phyloP scores from a whole-genome alignment of 805 yeast genomes.

The Kuraishia capsulata region DNA sequence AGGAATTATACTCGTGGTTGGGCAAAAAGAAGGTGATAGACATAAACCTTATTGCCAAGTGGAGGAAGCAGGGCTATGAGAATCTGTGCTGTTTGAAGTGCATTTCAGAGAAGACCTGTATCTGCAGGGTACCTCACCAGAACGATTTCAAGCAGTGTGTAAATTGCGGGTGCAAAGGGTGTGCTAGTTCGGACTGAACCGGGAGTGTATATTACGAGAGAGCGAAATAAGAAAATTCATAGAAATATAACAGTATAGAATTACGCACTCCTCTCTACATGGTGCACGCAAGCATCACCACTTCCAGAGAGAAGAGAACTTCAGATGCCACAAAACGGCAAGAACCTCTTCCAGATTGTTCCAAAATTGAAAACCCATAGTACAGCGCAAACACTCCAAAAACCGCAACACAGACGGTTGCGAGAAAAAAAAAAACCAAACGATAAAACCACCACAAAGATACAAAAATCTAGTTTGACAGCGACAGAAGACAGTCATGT shows the following conservation, averaged over 20 bases:
- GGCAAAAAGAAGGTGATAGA: slow-evolving; percentile 60
- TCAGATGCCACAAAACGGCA: too few species aligned
- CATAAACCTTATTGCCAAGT: slow-evolving; percentile 64
- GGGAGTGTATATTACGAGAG: background rate
- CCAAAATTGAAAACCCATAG: too few species aligned
- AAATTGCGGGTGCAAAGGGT: slow-evolving; percentile 81
- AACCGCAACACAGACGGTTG: too few species aligned
- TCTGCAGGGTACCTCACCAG: slow-evolving; percentile 69
- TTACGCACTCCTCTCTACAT: too few species aligned
- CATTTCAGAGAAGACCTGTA: slow-evolving; percentile 59
- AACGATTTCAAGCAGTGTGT: slow-evolving; percentile 41
- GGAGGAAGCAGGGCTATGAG: slow-evolving; percentile 62
- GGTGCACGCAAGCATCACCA: too few species aligned
- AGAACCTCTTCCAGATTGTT: too few species aligned
- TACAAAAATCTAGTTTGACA: background rate
- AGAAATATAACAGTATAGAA: too few species aligned
- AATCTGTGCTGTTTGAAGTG: slow-evolving; percentile 77
- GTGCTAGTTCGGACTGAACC: slow-evolving; percentile 61
- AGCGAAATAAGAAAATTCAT: background rate
- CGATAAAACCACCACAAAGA: background rate
- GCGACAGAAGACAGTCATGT: background rate
- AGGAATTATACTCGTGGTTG: slow-evolving; percentile 66
- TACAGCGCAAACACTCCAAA: too few species aligned
- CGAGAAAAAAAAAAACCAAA: background rate
- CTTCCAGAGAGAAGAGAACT: too few species aligned